phyloP scores from a whole-genome alignment of 2,329 filamentous ascomycete genomes.

The Fusarium sp. region DNA sequence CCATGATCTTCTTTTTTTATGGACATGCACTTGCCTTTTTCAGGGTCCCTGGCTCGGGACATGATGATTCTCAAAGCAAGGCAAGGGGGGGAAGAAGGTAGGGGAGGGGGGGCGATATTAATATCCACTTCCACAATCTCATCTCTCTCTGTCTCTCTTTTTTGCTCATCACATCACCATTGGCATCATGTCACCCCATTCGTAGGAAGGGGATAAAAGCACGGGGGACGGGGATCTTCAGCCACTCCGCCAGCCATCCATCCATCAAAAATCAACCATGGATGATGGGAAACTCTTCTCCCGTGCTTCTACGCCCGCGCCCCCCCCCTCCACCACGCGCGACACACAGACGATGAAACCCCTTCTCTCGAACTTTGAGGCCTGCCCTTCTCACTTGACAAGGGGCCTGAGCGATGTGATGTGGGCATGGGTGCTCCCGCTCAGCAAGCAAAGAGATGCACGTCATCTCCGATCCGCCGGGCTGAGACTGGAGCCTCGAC shows the following conservation, averaged over 20 bases:
- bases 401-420: conserved; percentile 13
- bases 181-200: conserved; percentile 28
- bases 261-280: neutral
- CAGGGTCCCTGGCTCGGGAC: conserved; percentile 22
- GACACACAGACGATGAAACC: neutral
- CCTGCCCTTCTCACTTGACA: conserved; percentile 20
- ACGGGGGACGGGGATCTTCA: neutral
- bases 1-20: neutral
- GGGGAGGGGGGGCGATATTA: conserved; percentile 2
- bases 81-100: neutral
- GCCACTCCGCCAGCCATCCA: conserved; percentile 11
- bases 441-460: conserved; percentile 34
- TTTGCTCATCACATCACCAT: conserved; percentile 16
- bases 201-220: neutral
- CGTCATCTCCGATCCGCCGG: conserved; percentile 42
- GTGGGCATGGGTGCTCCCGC: conserved; percentile 40
- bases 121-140: conserved; percentile 36
- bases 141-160: conserved; percentile 24
- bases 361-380: neutral
- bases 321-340: conserved; percentile 2
- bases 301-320: conserved; percentile 24
- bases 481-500: conserved; percentile 41
- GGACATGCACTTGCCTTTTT: neutral
- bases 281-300: conserved; percentile 17
- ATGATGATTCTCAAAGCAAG: conserved; percentile 2